Base-by-base conservation (phyloP, 306 rosid species). In the Lathyrus tuberosus region DNA sequence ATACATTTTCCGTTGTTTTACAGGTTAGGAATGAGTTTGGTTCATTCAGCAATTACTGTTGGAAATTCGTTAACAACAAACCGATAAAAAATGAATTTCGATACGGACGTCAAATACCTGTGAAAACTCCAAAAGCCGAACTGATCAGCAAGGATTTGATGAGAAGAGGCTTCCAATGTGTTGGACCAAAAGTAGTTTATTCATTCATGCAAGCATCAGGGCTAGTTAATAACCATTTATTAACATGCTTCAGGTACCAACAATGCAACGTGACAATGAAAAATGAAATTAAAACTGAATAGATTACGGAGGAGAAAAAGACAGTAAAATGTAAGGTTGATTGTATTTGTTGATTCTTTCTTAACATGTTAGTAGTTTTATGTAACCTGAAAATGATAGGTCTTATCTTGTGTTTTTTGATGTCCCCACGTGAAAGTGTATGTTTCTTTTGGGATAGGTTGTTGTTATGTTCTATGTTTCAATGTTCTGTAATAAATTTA, bases 121-220 rank as follows among this genome's bases (percentile, higher is more conserved):
- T 60, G 17, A 94, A 91, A 77, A 88, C 92, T 0, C 97, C 98
- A 12, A 94, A 94, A 85, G 86, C 95, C 5, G 95, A 94, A 74
- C 42, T 81, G 47, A 83, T 94, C 35, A 88, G 98, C 87, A 94
- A 94, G 83, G 97, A 88, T 81, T 74, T 94, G 90, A 87, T 91
- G 87, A 82, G 81, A 24, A 86, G 99, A 78, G 99, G 99, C 24
- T 94, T 94, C 62, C 97, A 96, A 20, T 90, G 98, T 28, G 97
- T 94, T 22, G 98, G 98, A 28, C 97, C 98, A 0, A 94, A 91
- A 0, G 91, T 87, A 10, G 63, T 90, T 67, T 94, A 94, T 75
- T 90, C 95, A 17, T 91, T 94, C 86, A 87, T 94, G 98, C 98
- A 91, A 74, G 95, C 79, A 14, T 63, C 95, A 1, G 96, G 98